Base-by-base conservation (phyloP, 163 green algal species). In the Chloromonas sp. region DNA sequence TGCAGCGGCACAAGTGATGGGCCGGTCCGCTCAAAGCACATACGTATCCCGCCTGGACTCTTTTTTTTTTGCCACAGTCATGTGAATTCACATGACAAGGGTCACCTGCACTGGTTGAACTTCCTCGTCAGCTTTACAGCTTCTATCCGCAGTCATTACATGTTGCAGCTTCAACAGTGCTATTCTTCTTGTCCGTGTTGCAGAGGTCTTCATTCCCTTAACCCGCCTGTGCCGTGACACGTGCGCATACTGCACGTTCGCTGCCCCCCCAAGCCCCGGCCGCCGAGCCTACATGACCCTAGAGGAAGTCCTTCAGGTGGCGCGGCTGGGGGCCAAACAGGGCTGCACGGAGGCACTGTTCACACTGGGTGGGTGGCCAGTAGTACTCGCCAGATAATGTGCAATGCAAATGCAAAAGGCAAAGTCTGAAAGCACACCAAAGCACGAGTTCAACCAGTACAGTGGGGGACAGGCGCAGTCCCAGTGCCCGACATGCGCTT, bases 231-330 rank as follows among this genome's bases (percentile, higher is more conserved):
- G 94, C 87, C 89, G 94, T 1, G 92, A 97, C 84, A 78, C 87
- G 1, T 98, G 95, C 85, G 93, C 90, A 11, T 98, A 98, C 89
- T 98, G 95, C 91, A 97, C 95, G 0, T 98, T 98, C 90, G 95
- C 94, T 15, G 86, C 89, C 81, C 89, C 89, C 0, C 94, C 93
- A 0, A 61, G 80, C 0, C 85, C 83, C 0, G 87, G 82, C 0
- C 81, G 88, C 1, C 85, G 1, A 77, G 3, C 2, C 58, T 98
- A 91, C 91, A 98, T 98, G 95, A 95, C 92, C 0, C 71, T 96
- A 8, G 89, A 95, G 0, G 94, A 98, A 86, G 92, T 97, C 58
- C 59, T 98, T 2, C 71, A 79, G 71, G 92, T 97, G 2, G 92
- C 92, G 11, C n/a, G 71, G 0, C 80, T 90, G 15, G 95, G 95